Evolutionary conservation across 1,284 basidiomycete genomes (phyloP).

Genomic region (Malassezia globosa): DNA sequence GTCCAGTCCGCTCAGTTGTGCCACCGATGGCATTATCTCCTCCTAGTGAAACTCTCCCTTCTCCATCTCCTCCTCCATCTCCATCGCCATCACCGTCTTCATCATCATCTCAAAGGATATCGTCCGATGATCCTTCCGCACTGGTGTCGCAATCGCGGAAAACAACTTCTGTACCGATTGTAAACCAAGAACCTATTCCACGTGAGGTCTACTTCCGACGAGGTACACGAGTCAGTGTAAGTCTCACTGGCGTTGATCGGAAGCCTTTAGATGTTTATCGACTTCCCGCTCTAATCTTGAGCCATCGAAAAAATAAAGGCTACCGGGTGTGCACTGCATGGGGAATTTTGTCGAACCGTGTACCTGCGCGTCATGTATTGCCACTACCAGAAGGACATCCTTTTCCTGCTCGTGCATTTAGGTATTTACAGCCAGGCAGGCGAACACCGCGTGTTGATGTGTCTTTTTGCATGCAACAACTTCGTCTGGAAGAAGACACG

Average conservation of each 20-base stretch:
- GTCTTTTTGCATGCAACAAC: background rate
- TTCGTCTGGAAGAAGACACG: no score
- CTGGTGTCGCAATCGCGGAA: no score
- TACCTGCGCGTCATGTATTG: constrained; percentile 3
- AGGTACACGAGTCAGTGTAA: background rate
- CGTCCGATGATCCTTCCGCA: no score
- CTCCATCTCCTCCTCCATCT: background rate
- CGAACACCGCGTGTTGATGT: background rate
- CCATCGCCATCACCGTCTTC: background rate
- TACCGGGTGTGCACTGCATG: constrained; percentile 1
- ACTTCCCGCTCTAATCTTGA: constrained; percentile 2
- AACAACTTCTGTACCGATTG: background rate
- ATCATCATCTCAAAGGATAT: no score
- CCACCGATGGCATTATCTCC: no score
- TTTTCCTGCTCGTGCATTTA: background rate
- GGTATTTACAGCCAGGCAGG: background rate
- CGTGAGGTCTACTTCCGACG: background rate
- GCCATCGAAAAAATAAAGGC: background rate
- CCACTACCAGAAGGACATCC: background rate
- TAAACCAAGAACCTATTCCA: background rate
- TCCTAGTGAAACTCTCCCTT: background rate
- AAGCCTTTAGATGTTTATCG: constrained; percentile 1
- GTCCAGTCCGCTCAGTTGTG: no score
- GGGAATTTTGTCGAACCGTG: background rate
- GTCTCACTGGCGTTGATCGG: background rate